A percentile compares a stretch with the other conserved stretches of the same genome.
These are phyloP conservation scores for Jatropha curcas DNA, from an alignment of 345 rosid species.

Conservation along the genomic window DNA sequence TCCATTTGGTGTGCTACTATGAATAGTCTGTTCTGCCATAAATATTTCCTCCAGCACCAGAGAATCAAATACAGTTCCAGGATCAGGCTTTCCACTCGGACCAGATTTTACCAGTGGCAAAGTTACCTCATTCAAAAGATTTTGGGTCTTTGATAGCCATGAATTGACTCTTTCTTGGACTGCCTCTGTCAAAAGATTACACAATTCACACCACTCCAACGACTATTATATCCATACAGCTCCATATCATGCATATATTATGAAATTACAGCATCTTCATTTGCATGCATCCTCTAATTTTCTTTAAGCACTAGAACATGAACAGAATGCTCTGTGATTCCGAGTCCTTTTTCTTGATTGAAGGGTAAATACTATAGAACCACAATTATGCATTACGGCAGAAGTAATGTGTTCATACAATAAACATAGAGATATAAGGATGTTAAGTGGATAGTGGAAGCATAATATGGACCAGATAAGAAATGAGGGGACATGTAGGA, in stretches of 20 bases:
- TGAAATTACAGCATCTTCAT: neutral
- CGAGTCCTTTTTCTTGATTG: neutral
- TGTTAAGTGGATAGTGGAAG: neutral
- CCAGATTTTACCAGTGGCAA: slow-evolving; percentile 55
- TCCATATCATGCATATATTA: neutral
- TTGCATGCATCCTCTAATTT: neutral
- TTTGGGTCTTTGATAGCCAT: slow-evolving; percentile 87
- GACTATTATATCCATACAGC: neutral
- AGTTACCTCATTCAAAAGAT: slow-evolving; percentile 53
- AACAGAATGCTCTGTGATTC: neutral
- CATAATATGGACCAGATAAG: neutral
- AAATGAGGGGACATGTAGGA: neutral
- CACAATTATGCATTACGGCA: too few relatives aligned
- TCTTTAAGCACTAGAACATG: neutral
- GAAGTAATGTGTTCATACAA: neutral
- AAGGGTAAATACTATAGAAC: neutral
- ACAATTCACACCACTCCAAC: neutral
- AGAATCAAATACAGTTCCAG: slow-evolving; percentile 40
- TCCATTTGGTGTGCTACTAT: slow-evolving; percentile 58
- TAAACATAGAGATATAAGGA: neutral
- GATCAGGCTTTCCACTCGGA: slow-evolving; percentile 47
- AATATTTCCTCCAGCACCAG: slow-evolving; percentile 67
- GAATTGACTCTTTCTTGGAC: slow-evolving; percentile 67
- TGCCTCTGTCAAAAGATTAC: slow-evolving; percentile 43
- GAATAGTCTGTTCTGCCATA: slow-evolving; percentile 67